phyloP scores from a whole-genome alignment of 495 filamentous ascomycete genomes.

The Stereocaulon alpinum region DNA sequence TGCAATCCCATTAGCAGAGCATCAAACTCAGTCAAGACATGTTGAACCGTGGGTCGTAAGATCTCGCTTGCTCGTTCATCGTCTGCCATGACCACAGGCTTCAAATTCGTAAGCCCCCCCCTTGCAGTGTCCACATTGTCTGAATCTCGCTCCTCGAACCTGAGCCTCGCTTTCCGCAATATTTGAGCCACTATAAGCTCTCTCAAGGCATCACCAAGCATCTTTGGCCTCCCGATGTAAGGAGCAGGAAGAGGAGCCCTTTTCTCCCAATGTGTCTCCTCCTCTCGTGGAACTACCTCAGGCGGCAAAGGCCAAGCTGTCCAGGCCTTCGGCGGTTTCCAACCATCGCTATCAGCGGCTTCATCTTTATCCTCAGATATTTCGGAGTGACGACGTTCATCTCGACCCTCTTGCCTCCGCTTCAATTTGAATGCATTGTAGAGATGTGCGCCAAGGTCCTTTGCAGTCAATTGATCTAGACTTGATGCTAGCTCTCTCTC shows the following conservation, averaged over 20 bases:
- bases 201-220: slow-evolving; percentile 49
- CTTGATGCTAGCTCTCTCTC: slow-evolving; percentile 50
- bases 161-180: slow-evolving; percentile 53
- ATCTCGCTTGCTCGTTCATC: slow-evolving; percentile 53
- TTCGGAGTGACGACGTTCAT: slow-evolving; percentile 16
- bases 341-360: slow-evolving; percentile 22
- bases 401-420: slow-evolving; percentile 24
- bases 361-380: slow-evolving; percentile 4
- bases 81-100: slow-evolving; percentile 42
- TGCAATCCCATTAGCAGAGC: slow-evolving; percentile 56
- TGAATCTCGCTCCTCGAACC: slow-evolving; percentile 37
- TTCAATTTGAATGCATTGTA: slow-evolving; percentile 61
- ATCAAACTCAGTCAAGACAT: slow-evolving; percentile 57
- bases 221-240: neutral
- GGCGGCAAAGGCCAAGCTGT: slow-evolving; percentile 67
- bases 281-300: slow-evolving; percentile 35
- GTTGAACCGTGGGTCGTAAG: slow-evolving; percentile 51
- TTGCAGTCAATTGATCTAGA: slow-evolving; percentile 44
- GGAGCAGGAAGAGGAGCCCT: neutral
- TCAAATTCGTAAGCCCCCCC: slow-evolving; percentile 15
- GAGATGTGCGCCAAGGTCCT: slow-evolving; percentile 63
- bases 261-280: slow-evolving; percentile 2
- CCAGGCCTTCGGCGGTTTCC: slow-evolving; percentile 48
- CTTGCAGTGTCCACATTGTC: slow-evolving; percentile 13
- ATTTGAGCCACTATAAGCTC: slow-evolving; percentile 55